Percentiles rank a stretch among this genome's conserved stretches.
Evolutionary conservation across 192 early-diverging fungal genomes (phyloP).

Genomic region (Cladochytrium replicatum): DNA sequence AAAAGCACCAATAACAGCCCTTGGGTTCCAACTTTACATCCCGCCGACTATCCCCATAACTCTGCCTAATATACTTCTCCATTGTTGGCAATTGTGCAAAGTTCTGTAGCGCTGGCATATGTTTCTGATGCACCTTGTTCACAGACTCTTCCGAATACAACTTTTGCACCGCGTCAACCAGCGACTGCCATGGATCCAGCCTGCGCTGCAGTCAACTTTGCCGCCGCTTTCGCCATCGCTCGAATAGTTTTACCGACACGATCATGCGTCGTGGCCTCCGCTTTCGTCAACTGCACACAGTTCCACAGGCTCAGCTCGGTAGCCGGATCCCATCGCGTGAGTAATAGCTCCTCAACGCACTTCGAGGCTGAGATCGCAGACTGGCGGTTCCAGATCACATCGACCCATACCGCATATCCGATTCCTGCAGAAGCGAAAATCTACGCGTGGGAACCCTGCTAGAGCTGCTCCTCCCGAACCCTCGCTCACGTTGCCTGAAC

Average conservation of each 20-base stretch:
- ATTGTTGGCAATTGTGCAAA: slow-evolving; percentile 41
- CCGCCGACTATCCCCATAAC: slow-evolving; percentile 24
- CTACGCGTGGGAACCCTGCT: slow-evolving; percentile 1
- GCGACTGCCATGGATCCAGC: too few relatives aligned
- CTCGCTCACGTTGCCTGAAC: neutral
- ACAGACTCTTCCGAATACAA: slow-evolving; percentile 43
- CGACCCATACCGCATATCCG: slow-evolving; percentile 45
- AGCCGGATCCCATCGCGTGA: slow-evolving; percentile 38
- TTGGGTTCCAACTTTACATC: too few relatives aligned
- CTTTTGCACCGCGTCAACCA: too few relatives aligned
- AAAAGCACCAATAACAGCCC: too few relatives aligned
- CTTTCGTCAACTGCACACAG: slow-evolving; percentile 41
- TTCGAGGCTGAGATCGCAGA: slow-evolving; percentile 28
- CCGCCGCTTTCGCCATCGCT: too few relatives aligned
- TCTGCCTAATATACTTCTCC: slow-evolving; percentile 32
- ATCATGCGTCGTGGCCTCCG: slow-evolving; percentile 46
- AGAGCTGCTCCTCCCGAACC: neutral
- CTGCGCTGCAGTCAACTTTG: too few relatives aligned
- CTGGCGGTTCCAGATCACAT: slow-evolving; percentile 42
- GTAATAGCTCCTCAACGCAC: slow-evolving; percentile 29
- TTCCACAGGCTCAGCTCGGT: slow-evolving; percentile 44
- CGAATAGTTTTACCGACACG: slow-evolving; percentile 11
- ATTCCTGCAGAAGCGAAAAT: slow-evolving; percentile 43
- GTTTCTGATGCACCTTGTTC: slow-evolving; percentile 38
- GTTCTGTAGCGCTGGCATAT: slow-evolving; percentile 33